Base-by-base conservation (phyloP, 768 basidiomycete species). In the Lentinula guzmanii region DNA sequence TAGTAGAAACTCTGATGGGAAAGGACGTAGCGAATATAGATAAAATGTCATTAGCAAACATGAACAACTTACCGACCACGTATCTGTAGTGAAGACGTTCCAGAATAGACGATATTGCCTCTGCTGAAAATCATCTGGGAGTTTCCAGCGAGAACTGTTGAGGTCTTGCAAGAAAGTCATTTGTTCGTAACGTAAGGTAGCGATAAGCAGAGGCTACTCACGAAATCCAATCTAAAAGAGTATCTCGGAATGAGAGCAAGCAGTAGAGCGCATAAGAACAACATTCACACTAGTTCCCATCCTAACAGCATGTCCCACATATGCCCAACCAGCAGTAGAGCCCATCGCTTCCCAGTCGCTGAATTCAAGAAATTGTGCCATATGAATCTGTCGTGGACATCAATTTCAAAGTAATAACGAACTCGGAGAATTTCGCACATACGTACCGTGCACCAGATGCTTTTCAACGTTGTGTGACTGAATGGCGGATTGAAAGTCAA, bases 31-130 rank as follows among this genome's bases (percentile, higher is more conserved):
- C 60, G 52, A 24, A 60, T 10, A 28, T 18, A 8, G 2, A 21
- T 13, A 15, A 34, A 37, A 7, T 43, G 37, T 31, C 46, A 9
- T 18, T 6, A 52, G n/a, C 21, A 56, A 51, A 45, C 24, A 10
- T 10, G 10, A 31, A 58, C 15, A 34, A 64, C 73, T 52, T 65
- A 90, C 89, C 42, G 81, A 71, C 78, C 82, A 83, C 0, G 85
- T 84, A 65, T 90, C 89, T 33, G 82, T 68, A 28, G 75, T 65
- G 66, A 86, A 89, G n/a, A 90, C 69, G 52, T 86, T 82, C 86
- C 88, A 91, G 68, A 89, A 90, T 10, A 86, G 72, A 21, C 75
- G 75, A 58, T 76, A 79, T 16, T 89, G 82, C 59, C 77, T 74
- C 61, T 84, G 75, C 16, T 74, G 69, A 43, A 75, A 70, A 21